phyloP scores from a whole-genome alignment of 148 eudicot species.

The Cornus suecica region DNA sequence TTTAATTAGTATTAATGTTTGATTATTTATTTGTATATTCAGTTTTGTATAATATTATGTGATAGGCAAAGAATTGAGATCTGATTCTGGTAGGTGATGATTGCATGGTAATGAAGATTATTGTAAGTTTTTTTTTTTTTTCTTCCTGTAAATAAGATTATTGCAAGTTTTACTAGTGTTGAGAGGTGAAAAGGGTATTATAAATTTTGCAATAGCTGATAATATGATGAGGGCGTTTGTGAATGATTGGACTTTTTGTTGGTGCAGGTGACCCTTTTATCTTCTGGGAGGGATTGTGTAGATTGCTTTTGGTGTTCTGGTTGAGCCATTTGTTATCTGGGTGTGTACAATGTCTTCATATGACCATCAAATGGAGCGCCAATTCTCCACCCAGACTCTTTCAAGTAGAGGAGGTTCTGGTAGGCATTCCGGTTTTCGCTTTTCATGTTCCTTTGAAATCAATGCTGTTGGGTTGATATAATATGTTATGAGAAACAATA shows the following conservation, averaged over 20 bases:
- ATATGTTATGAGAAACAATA: constrained; percentile 4
- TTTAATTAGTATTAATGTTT: too few relatives aligned
- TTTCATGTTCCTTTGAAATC: not conserved
- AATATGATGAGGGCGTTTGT: not conserved
- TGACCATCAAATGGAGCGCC: constrained; percentile 32
- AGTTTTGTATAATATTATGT: not conserved
- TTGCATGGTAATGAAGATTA: not conserved
- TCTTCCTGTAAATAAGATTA: not conserved
- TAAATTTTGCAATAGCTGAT: not conserved
- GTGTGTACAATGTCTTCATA: constrained; percentile 20
- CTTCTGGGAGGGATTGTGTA: not conserved
- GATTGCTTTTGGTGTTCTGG: not conserved
- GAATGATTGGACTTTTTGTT: not conserved
- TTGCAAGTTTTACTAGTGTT: not conserved
- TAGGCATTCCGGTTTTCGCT: constrained; percentile 4
- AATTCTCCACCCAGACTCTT: constrained; percentile 27
- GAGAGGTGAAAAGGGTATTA: too few relatives aligned
- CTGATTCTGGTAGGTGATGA: not conserved
- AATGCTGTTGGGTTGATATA: not conserved
- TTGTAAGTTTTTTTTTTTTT: not conserved
- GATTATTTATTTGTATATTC: not conserved
- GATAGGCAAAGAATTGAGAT: constrained; percentile 6
- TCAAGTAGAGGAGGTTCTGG: constrained; percentile 38
- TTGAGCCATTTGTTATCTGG: not conserved
- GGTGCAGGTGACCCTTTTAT: constrained; percentile 5